These are phyloP conservation scores for Sphagnum contortum DNA, from an alignment of 225 moss, liverwort and hornwort genomes.

Conservation along the genomic window DNA sequence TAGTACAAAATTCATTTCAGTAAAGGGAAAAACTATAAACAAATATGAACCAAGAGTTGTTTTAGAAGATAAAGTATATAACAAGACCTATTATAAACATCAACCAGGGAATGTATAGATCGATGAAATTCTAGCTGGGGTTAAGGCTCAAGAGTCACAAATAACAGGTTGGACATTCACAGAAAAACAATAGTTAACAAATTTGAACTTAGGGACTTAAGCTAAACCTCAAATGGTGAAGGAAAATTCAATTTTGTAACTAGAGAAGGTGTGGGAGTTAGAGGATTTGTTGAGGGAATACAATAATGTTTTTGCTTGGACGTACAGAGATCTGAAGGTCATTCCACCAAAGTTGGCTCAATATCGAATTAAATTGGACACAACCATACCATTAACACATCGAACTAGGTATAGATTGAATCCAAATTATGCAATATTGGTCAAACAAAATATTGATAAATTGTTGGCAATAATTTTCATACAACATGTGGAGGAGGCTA, in stretches of 20 bases:
- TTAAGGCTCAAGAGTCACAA: background rate
- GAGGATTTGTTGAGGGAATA: background rate
- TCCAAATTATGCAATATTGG: no score
- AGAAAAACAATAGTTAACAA: background rate
- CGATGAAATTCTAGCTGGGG: background rate
- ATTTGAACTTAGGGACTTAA: background rate
- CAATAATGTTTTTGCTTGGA: background rate
- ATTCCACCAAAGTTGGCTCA: background rate
- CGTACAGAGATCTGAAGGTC: background rate
- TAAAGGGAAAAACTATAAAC: no score
- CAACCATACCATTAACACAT: no score
- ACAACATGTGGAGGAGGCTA: no score
- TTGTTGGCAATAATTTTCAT: no score
- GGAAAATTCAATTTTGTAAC: background rate
- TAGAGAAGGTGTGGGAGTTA: background rate
- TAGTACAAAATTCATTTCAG: no score
- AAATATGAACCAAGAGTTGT: no score
- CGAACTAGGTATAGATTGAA: no score
- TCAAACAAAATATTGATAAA: no score
- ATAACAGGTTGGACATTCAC: background rate
- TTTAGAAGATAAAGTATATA: no score
- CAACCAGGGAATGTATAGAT: background rate
- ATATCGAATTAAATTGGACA: no score
- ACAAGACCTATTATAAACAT: background rate
- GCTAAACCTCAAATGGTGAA: background rate